Evolutionary conservation across 805 yeast species (phyloP), one percentile per base, ranked within the genome.

Genomic region (Saccharomycopsis babjevae): DNA sequence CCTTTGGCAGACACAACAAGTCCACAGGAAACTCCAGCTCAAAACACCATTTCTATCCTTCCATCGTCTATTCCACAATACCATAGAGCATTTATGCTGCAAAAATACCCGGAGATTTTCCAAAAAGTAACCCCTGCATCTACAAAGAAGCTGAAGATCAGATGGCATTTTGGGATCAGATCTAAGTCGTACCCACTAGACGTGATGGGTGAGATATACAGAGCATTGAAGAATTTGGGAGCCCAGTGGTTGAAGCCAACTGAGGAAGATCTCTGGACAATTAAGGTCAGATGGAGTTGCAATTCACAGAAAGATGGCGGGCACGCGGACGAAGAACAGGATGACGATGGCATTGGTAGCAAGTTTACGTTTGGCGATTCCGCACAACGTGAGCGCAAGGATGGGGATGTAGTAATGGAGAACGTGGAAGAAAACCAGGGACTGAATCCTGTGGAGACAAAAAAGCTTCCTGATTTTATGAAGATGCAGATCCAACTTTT

Each of bases 91-190:
- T 89, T 82, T 69, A 94, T 93, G 98, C 79, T 84, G 66, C 87
- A 84, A 34, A 74, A 74, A 54, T 63, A 62, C 66, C 72, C 72
- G 54, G 67, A 68, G 22, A 69, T 61, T 28, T 46, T 61, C 28
- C 61, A 70, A 32, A 69, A 72, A 52, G 72, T 77, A 57, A 77
- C 78, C 50, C 85, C 89, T 10, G 65, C 55, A 11, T 61, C 64
- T 1, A 58, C 62, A 56, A 91, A 93, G 72, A 90, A 89, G 72
- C 88, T 93, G 64, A 93, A 91, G 73, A 89, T 97, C 6, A 84
- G 96, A 73, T 94, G 99, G 99, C 99, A 94, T 77, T 94, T 94
- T 70, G 99, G 99, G 66, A 94, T 94, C 63, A 80, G 99, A 70
- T 90, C 97, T 8, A 80, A 97, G 68, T 89, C 97, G 0, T 94